Evolutionary conservation across 768 basidiomycete species (phyloP).

Genomic region (Cystobasidium ongulense): DNA sequence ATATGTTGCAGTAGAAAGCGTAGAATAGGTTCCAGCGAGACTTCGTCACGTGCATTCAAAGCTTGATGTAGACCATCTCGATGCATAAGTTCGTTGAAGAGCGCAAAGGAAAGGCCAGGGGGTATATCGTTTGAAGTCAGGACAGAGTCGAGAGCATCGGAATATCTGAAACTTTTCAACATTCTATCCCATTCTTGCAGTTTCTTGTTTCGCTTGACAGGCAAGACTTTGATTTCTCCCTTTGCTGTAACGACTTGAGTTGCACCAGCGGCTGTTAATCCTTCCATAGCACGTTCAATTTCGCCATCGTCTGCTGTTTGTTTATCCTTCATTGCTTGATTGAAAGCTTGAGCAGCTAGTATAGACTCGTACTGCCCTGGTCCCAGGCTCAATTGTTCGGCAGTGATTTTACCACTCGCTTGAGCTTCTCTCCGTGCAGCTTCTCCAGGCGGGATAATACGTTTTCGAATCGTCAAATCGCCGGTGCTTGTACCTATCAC

Average conservation of each 20-base stretch:
- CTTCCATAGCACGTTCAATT: not conserved
- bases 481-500: conserved; percentile 97
- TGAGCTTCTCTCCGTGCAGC: not conserved
- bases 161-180: conserved; percentile 86
- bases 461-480: conserved; percentile 87
- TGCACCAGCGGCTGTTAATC: not conserved
- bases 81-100: conserved; percentile 86
- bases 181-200: conserved; percentile 80
- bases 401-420: not conserved
- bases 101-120: conserved; percentile 46
- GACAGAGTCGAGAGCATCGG: conserved; percentile 85
- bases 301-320: conserved; percentile 27
- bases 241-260: conserved; percentile 56
- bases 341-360: conserved; percentile 34
- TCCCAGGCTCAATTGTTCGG: not conserved
- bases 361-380: conserved; percentile 34
- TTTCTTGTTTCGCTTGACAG: conserved; percentile 54
- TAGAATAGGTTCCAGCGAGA: conserved; percentile 84
- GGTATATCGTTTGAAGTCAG: conserved; percentile 58
- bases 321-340: conserved; percentile 31
- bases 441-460: conserved; percentile 61
- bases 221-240: conserved; percentile 32
- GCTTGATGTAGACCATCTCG: conserved; percentile 81
- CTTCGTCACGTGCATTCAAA: conserved; percentile 81
- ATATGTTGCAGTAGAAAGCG: conserved; percentile 74